These are phyloP conservation scores for Striga asiatica DNA, from an alignment of 257 asterid genomes.

Conservation along the genomic window DNA sequence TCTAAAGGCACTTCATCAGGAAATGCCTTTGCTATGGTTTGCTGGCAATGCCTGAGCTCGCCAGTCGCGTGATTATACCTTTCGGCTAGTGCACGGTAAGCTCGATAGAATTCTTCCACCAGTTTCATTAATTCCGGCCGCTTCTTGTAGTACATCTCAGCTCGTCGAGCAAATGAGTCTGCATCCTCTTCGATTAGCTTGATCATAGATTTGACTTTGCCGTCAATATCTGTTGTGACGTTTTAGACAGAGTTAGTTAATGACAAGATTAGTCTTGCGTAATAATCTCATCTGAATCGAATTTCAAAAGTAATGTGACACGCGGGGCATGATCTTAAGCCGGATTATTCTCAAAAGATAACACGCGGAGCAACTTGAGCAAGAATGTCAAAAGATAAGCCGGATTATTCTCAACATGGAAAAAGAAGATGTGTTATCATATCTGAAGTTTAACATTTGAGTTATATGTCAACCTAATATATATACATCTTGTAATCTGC, in stretches of 20 bases:
- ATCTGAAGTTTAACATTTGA: too few relatives aligned
- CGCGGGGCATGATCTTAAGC: too few relatives aligned
- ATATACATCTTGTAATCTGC: too few relatives aligned
- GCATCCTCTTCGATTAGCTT: constrained; percentile 80
- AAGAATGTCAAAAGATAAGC: neutral
- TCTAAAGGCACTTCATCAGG: constrained; percentile 69
- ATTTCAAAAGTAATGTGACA: too few relatives aligned
- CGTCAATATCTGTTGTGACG: constrained; percentile 66
- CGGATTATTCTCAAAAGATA: too few relatives aligned
- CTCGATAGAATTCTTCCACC: constrained; percentile 67
- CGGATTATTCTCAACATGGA: too few relatives aligned
- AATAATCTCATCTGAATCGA: too few relatives aligned
- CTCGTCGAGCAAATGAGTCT: constrained; percentile 79
- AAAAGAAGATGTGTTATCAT: too few relatives aligned
- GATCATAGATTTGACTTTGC: constrained; percentile 52
- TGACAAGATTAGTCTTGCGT: too few relatives aligned
- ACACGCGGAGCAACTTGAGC: neutral
- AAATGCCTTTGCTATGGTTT: constrained; percentile 64
- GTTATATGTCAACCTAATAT: too few relatives aligned
- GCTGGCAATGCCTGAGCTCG: constrained; percentile 81
- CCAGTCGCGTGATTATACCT: constrained; percentile 80
- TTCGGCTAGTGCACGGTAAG: constrained; percentile 72
- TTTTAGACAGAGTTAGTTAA: too few relatives aligned
- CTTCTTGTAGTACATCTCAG: constrained; percentile 80
- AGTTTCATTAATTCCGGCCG: constrained; percentile 66